Conservation (phyloP, 2,329 filamentous ascomycete genomes). For the Coniella lustricola region DNA sequence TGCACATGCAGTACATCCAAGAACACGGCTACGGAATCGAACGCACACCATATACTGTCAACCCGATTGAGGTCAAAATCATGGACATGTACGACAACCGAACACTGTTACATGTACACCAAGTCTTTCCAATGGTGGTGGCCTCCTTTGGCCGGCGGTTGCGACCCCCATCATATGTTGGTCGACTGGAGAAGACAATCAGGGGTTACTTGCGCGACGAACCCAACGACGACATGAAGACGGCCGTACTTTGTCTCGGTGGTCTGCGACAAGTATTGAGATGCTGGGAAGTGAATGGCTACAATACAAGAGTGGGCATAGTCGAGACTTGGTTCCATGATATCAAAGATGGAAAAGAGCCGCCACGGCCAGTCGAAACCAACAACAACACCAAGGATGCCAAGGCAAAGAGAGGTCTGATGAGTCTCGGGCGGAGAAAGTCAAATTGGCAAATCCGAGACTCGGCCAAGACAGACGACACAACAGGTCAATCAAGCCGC, state of each 20-base stretch:
- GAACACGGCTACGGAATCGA: slow-evolving; percentile 46
- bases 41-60: slow-evolving; percentile 49
- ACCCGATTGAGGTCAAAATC: slow-evolving; percentile 55
- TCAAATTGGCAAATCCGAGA: slow-evolving; percentile 34
- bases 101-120: slow-evolving; percentile 55
- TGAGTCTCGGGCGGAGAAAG: slow-evolving; percentile 52
- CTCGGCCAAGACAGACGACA: slow-evolving; percentile 17
- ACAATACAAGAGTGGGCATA: slow-evolving; percentile 50
- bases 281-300: slow-evolving; percentile 61
- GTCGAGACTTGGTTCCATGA: slow-evolving; percentile 55
- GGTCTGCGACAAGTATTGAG: slow-evolving; percentile 56
- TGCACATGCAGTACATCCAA: slow-evolving; percentile 50
- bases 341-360: slow-evolving; percentile 25
- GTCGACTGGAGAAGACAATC: slow-evolving; percentile 53
- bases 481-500: not conserved
- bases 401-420: slow-evolving; percentile 46
- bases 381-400: slow-evolving; percentile 34
- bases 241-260: slow-evolving; percentile 52
- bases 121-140: slow-evolving; percentile 57
- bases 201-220: slow-evolving; percentile 58
- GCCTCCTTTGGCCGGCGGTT: slow-evolving; percentile 57
- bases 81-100: slow-evolving; percentile 60
- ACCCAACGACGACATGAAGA: slow-evolving; percentile 55
- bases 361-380: slow-evolving; percentile 29
- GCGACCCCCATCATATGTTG: slow-evolving; percentile 58